Evolutionary conservation across 176 grass and related monocot genomes (phyloP), one percentile per base, ranked within the genome.

Genomic region (Hyparrhenia diplandra): DNA sequence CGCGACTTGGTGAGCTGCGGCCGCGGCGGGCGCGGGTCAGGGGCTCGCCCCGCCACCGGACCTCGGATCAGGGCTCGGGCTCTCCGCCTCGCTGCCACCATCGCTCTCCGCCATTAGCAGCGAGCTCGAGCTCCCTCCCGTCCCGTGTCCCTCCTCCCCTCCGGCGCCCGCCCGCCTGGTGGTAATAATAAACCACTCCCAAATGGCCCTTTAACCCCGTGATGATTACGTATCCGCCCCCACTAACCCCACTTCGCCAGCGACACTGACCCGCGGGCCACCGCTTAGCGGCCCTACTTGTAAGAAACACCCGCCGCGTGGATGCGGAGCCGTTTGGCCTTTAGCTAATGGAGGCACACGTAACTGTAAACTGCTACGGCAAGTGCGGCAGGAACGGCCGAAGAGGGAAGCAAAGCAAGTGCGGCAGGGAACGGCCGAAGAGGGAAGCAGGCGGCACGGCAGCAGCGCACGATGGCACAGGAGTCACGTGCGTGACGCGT

Each of bases 21-120:
- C 62, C 87, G 86, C 69, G 76, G 69, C 47, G 69, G 37, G 13
- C 68, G 86, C 69, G 54, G 40, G 1, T 75, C 82, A 65, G 77
- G n/a, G 35, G 52, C 63, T 85, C 66, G 74, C 70, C 54, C 67
- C 70, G 47, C 31, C 59, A 28, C 45, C 70, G 24, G 23, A 18
- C 36, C 67, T 29, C 17, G 29, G 45, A 20, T 37, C 77, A 16
- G 82, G 37, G 43, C 67, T 73, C 12, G 66, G 78, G 62, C 52
- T 82, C 32, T 78, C 65, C 21, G 82, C 47, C 59, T 86, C 90
- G 11, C 74, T 69, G 67, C 79, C 43, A 69, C 79, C 43, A 69
- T 83, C 86, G 86, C 83, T 92, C 83, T 83, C 86, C 69, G 79
- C 82, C 90, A 92, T 92, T 85, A 67, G 70, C 78, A 89, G 40